Evolutionary conservation across 2,329 filamentous ascomycete genomes (phyloP), one percentile per base, ranked within the genome.

Genomic region (Colletotrichum tropicale): DNA sequence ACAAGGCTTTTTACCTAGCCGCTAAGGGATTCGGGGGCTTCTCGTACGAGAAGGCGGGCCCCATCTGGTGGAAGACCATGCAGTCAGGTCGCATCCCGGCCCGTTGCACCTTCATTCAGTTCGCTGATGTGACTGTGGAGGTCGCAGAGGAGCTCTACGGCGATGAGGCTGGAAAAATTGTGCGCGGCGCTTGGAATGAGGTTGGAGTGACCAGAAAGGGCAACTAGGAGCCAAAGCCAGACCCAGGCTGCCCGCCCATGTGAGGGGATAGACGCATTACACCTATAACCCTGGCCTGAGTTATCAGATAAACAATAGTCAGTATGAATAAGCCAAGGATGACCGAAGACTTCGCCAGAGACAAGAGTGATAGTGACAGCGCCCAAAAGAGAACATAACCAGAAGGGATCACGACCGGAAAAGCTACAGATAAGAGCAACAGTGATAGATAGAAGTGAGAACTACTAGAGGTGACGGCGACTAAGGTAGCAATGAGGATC

Each of bases 1-100:
- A 91, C 82, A 86, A 86, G 76, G 90, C 89, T 4, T 92, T 92
- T 77, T 90, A 90, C 78, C 85, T 89, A 12, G 85, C 82, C 13
- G 82, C 88, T 3, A 80, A 84, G 6, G 84, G 82, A 3, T 86
- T 91, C 77, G 89, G 89, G 16, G 89, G 90, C 7, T 88, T 86
- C 79, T 87, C 87, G 6, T 91, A 87, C 87, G 88, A 90, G 78
- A 89, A 88, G 81, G 87, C 87, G 10, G 88, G 88, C 15, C 85
- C 87, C 77, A 88, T 89, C 73, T 90, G 88, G 88, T 90, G 88
- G 88, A 85, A 86, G 78, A 82, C 88, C 0, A 84, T 90, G 85
- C 84, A 79, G 21, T 86, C 85, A 38, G 86, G 86, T 21, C 84
- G 83, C 21, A 78, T 90, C 8, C 82, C 85, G 0, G 71, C 83